Percentiles rank a stretch among this genome's conserved stretches.
phyloP scores from a whole-genome alignment of 768 basidiomycete species.

The Auricularia sp. region DNA sequence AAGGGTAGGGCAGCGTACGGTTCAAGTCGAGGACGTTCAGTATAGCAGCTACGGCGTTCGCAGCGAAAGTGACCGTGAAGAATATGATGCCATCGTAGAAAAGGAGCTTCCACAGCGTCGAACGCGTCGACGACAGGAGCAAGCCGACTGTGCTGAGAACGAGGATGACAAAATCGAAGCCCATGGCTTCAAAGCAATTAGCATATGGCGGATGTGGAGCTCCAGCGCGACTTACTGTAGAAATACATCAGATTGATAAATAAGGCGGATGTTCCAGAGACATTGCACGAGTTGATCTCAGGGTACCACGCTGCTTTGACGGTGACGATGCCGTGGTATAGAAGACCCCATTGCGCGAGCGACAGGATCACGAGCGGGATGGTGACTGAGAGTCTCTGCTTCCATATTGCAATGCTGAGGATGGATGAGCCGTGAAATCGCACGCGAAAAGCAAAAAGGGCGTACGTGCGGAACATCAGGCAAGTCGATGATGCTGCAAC shows the following conservation, averaged over 20 bases:
- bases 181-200: conserved; percentile 43
- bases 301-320: conserved; percentile 47
- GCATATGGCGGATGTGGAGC: neutral
- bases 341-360: conserved; percentile 53
- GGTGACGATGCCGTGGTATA: conserved; percentile 63
- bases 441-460: conserved; percentile 2
- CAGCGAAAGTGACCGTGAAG: conserved; percentile 55
- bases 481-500: conserved; percentile 59
- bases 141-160: conserved; percentile 38
- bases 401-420: conserved; percentile 59
- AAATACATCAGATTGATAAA: conserved; percentile 59
- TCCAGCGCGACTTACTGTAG: conserved; percentile 42
- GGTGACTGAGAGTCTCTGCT: conserved; percentile 42
- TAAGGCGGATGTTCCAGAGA: conserved; percentile 43
- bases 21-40: neutral
- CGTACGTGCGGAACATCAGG: conserved; percentile 61
- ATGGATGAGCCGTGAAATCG: conserved; percentile 7
- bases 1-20: neutral
- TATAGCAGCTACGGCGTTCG: conserved; percentile 56
- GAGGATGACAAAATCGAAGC: conserved; percentile 54
- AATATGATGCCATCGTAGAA: conserved; percentile 68
- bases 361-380: conserved; percentile 44
- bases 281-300: conserved; percentile 32
- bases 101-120: conserved; percentile 57
- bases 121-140: conserved; percentile 39